Evolutionary conservation across 192 early-diverging fungal species (phyloP).

Genomic region (Entomortierella parvispora): DNA sequence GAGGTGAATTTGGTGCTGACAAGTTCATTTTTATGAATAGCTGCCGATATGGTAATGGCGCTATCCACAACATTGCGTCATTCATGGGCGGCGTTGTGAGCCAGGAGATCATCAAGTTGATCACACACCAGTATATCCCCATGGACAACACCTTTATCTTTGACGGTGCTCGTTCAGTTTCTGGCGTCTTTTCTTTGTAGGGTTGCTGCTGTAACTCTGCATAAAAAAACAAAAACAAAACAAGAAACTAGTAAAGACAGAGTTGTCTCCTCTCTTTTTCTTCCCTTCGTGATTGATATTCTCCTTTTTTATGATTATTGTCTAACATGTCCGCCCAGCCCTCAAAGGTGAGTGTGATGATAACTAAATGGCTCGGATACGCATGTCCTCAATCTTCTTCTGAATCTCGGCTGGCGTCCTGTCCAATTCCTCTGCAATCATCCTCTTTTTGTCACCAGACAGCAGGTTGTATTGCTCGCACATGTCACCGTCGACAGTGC

Average conservation of each 20-base stretch:
- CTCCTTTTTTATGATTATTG: neutral
- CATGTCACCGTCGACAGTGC: slow-evolving; percentile 87
- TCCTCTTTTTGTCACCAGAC: slow-evolving; percentile 74
- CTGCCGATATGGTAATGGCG: slow-evolving; percentile 73
- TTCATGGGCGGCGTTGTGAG: slow-evolving; percentile 89
- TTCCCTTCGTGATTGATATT: too few relatives aligned
- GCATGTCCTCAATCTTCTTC: slow-evolving; percentile 96
- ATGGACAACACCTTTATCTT: slow-evolving; percentile 88
- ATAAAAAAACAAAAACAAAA: too few relatives aligned
- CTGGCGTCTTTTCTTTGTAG: slow-evolving; percentile 55
- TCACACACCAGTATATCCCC: slow-evolving; percentile 95
- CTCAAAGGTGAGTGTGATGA: too few relatives aligned
- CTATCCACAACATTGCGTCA: slow-evolving; percentile 87
- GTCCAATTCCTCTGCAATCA: slow-evolving; percentile 90
- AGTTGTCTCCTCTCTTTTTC: too few relatives aligned
- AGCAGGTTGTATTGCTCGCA: slow-evolving; percentile 88
- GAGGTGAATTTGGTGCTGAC: too few relatives aligned
- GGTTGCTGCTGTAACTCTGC: neutral
- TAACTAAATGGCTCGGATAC: slow-evolving; percentile 53
- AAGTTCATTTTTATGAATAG: slow-evolving; percentile 14
- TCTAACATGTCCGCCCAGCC: neutral
- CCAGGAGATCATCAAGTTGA: slow-evolving; percentile 95
- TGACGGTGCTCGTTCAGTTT: slow-evolving; percentile 78
- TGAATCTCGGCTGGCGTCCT: slow-evolving; percentile 83
- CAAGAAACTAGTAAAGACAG: too few relatives aligned